phyloP scores from a whole-genome alignment of 108 stramenopile genomes.

The Skeletonema costatum region DNA sequence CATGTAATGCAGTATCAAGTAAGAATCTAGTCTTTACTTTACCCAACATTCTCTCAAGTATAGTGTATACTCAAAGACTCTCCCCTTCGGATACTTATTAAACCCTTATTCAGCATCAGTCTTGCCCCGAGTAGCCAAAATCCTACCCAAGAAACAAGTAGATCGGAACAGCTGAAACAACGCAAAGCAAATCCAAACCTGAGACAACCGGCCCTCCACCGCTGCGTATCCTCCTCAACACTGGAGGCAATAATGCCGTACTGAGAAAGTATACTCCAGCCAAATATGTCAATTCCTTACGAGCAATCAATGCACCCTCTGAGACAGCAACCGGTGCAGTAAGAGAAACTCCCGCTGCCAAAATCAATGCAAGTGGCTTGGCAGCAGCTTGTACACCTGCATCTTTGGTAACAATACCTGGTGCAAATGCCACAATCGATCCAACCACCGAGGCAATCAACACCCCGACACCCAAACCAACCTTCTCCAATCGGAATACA shows the following conservation, averaged over 20 bases:
- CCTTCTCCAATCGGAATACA: slow-evolving; percentile 52
- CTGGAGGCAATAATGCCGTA: slow-evolving; percentile 76
- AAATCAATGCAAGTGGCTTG: slow-evolving; percentile 72
- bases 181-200: slow-evolving; percentile 85
- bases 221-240: slow-evolving; percentile 63
- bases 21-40: not conserved
- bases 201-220: slow-evolving; percentile 72
- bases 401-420: slow-evolving; percentile 71
- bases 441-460: slow-evolving; percentile 68
- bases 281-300: slow-evolving; percentile 72
- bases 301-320: slow-evolving; percentile 80
- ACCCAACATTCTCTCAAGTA: not conserved
- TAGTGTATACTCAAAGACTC: not conserved
- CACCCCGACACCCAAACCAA: slow-evolving; percentile 62
- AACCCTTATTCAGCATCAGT: slow-evolving; percentile 2
- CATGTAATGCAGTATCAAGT: too few species aligned
- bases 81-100: not conserved
- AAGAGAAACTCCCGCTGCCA: slow-evolving; percentile 71
- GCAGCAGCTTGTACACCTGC: slow-evolving; percentile 65
- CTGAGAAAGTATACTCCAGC: slow-evolving; percentile 76
- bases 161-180: slow-evolving; percentile 85
- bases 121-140: slow-evolving; percentile 45
- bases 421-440: slow-evolving; percentile 69
- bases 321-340: slow-evolving; percentile 88
- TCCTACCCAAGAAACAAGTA: slow-evolving; percentile 69